Conservation (phyloP, 345 rosid species). For the Acer negundo region DNA sequence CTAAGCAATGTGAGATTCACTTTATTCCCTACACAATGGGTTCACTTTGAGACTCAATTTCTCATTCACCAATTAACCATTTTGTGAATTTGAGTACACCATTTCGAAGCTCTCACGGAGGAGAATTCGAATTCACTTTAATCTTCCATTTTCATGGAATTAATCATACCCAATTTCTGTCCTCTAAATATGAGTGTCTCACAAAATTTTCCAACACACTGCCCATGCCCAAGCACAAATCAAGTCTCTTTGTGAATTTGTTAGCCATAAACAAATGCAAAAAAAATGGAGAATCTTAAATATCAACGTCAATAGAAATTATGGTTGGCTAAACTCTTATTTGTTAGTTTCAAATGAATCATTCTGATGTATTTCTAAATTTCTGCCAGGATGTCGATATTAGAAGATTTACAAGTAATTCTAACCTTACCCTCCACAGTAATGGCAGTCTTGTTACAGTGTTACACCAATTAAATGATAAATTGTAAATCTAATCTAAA, state of each 20-base stretch:
- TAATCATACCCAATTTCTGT: too few species aligned
- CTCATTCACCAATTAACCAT: too few species aligned
- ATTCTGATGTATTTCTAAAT: constrained; percentile 19
- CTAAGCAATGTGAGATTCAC: too few species aligned
- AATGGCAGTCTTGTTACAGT: constrained; percentile 27
- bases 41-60: too few species aligned
- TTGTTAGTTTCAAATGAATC: constrained; percentile 36
- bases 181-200: too few species aligned
- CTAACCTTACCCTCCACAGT: constrained; percentile 30
- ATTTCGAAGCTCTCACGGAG: too few species aligned
- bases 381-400: constrained; percentile 28
- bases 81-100: too few species aligned
- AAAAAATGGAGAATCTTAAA: constrained; percentile 11
- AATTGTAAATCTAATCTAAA: constrained; percentile 31
- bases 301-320: not conserved
- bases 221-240: not conserved
- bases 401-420: constrained; percentile 35
- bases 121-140: too few species aligned
- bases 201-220: too few species aligned
- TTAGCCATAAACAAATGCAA: constrained; percentile 2
- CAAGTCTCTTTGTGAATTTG: constrained; percentile 10
- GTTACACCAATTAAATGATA: constrained; percentile 36
- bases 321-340: constrained; percentile 22
- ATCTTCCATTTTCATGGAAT: too few species aligned
- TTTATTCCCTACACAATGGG: too few species aligned